phyloP scores from a whole-genome alignment of 495 filamentous ascomycete genomes.

The Podospora pseudocomata region DNA sequence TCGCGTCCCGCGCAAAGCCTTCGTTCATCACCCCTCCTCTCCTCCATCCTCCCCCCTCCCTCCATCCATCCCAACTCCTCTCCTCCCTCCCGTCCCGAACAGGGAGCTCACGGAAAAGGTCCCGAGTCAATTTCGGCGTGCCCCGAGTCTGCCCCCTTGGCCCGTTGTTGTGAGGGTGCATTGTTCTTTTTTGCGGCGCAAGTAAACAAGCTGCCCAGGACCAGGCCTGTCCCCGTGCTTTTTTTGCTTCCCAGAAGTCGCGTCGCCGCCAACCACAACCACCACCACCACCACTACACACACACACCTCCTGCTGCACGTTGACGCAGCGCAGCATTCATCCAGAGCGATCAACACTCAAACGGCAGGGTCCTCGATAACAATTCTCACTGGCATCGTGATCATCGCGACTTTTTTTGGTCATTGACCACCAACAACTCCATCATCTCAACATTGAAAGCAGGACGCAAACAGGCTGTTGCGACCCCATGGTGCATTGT shows the following conservation, averaged over 20 bases:
- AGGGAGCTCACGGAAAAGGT: constrained; percentile 1
- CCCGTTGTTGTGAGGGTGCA: constrained; percentile 14
- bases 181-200: constrained; percentile 25
- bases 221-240: constrained; percentile 1
- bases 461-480: constrained; percentile 1
- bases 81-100: background rate
- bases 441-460: background rate
- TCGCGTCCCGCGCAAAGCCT: constrained; percentile 9
- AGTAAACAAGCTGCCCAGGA: constrained; percentile 25
- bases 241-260: constrained; percentile 1
- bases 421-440: constrained; percentile 1
- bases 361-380: background rate
- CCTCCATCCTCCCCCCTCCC: background rate
- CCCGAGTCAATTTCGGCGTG: constrained; percentile 14
- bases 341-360: background rate
- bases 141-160: constrained; percentile 10
- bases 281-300: background rate
- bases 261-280: constrained; percentile 9
- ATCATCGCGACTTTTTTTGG: constrained; percentile 16
- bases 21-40: constrained; percentile 15
- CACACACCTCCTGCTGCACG: constrained; percentile 7
- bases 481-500: constrained; percentile 19
- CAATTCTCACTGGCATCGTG: background rate
- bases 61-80: constrained; percentile 1
- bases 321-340: constrained; percentile 10